Base-by-base conservation (phyloP, 176 grass and related monocot species). In the Aegilops sharonensis region DNA sequence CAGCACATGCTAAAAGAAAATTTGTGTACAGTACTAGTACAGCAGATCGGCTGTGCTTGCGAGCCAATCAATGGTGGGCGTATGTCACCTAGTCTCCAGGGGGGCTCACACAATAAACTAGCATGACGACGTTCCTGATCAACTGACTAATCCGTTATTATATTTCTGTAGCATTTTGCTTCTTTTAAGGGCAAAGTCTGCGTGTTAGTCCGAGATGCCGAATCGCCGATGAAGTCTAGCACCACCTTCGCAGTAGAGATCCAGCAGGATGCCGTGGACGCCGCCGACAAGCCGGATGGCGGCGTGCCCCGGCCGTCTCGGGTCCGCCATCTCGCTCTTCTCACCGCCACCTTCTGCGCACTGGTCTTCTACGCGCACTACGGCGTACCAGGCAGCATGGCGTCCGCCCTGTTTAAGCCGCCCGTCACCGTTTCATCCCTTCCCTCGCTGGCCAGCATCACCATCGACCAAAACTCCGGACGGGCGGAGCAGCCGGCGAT, bases 311-410 rank as follows among this genome's bases (percentile, higher is more conserved):
- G 45, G 73, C 73, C 27, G 9, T 54, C 73, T 21, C 73, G 48
- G 27, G 45, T 32, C 52, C 30, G 45, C 15, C 47, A 32, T 21
- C 73, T 77, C 47, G 27, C 42, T 47, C 29, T 56, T 32, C 47
- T 77, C 45, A 54, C 47, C 47, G 47, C 73, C 73, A 56, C 73
- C 47, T 77, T 77, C 73, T 77, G 27, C 73, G 73, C 73, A 48
- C 10, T 77, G 73, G 73, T 77, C 18, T 77, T 77, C 47, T 77
- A 54, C 73, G 73, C 73, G 45, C 73, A 77, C 45, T 56, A 77
- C 27, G 43, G 25, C 73, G 9, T 77, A 5, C 73, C 54, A 11
- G 73, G 47, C 2, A 32, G 17, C 73, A 18, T 32, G 47, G 45
- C 27, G 48, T 77, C 73, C 5, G 50, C 50, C 47, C 4, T 50